phyloP scores from a whole-genome alignment of 2,329 filamentous ascomycete genomes.

The Diaporthe sp. region DNA sequence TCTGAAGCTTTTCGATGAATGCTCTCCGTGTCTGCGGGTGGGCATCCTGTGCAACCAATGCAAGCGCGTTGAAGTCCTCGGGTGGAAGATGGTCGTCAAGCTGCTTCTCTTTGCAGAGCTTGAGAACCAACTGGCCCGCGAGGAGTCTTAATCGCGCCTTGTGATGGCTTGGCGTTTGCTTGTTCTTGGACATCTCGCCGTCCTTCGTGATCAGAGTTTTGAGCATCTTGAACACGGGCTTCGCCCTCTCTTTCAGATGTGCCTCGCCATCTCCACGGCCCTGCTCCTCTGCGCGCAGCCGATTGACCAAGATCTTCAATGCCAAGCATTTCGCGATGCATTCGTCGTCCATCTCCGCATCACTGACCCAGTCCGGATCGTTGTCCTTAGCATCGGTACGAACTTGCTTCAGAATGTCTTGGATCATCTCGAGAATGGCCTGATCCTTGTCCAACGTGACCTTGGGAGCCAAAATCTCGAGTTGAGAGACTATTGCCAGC shows the following conservation, averaged over 20 bases:
- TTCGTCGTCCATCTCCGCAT: slow-evolving; percentile 79
- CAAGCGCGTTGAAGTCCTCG: slow-evolving; percentile 82
- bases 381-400: slow-evolving; percentile 68
- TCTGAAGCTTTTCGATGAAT: slow-evolving; percentile 89
- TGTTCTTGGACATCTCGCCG: slow-evolving; percentile 82
- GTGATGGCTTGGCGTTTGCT: slow-evolving; percentile 81
- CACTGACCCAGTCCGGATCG: slow-evolving; percentile 74
- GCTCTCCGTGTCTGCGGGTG: slow-evolving; percentile 77
- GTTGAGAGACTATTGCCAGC: slow-evolving; percentile 76
- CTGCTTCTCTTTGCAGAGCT: slow-evolving; percentile 80
- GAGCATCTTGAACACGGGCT: slow-evolving; percentile 81
- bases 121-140: slow-evolving; percentile 83
- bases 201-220: slow-evolving; percentile 79
- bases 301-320: slow-evolving; percentile 87
- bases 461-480: slow-evolving; percentile 79
- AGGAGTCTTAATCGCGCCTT: slow-evolving; percentile 83
- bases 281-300: slow-evolving; percentile 70
- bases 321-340: slow-evolving; percentile 86
- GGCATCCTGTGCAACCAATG: slow-evolving; percentile 83
- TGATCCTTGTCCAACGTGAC: slow-evolving; percentile 80
- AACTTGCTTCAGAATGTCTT: slow-evolving; percentile 78
- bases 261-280: slow-evolving; percentile 53
- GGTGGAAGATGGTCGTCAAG: slow-evolving; percentile 82
- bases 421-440: slow-evolving; percentile 81
- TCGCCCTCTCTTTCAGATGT: slow-evolving; percentile 66